Percentiles rank a stretch among this genome's conserved stretches.
Evolutionary conservation across 768 basidiomycete species (phyloP).

Genomic region (Boletus fagicola): DNA sequence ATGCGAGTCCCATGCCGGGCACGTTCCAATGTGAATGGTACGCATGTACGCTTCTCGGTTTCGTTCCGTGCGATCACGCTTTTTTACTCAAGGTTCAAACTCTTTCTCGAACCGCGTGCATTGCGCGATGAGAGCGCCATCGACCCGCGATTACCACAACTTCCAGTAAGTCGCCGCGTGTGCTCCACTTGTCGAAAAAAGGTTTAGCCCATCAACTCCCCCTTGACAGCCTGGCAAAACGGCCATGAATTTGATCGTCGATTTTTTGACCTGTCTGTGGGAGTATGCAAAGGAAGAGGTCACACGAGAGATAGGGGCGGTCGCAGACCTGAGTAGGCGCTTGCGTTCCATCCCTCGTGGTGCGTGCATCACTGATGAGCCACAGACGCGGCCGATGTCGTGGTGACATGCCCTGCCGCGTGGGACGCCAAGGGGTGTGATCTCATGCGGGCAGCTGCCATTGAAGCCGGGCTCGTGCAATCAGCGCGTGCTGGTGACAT

Average conservation of each 20-base stretch:
- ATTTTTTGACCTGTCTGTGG: slow-evolving; percentile 82
- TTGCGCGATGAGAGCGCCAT: slow-evolving; percentile 67
- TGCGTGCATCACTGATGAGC: not conserved
- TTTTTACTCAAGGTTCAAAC: slow-evolving; percentile 66
- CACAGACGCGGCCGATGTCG: slow-evolving; percentile 78
- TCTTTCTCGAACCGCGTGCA: slow-evolving; percentile 80
- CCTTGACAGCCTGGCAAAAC: slow-evolving; percentile 63
- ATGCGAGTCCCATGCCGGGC: slow-evolving; percentile 65
- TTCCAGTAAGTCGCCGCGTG: slow-evolving; percentile 57
- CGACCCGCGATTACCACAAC: slow-evolving; percentile 74
- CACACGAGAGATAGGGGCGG: slow-evolving; percentile 80
- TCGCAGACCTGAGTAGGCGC: slow-evolving; percentile 76
- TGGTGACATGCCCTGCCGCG: slow-evolving; percentile 85
- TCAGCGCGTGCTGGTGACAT: slow-evolving; percentile 66
- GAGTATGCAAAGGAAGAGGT: slow-evolving; percentile 85
- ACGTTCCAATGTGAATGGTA: slow-evolving; percentile 58
- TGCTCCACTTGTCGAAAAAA: not conserved
- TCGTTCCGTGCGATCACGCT: not conserved
- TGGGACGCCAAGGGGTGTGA: slow-evolving; percentile 87
- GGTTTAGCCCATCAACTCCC: not conserved
- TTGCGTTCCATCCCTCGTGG: not conserved
- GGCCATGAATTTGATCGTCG: slow-evolving; percentile 76
- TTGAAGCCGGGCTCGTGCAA: slow-evolving; percentile 76
- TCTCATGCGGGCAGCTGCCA: slow-evolving; percentile 83
- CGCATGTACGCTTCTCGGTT: slow-evolving; percentile 5